Percentiles rank a stretch among this genome's conserved stretches.
Evolutionary conservation across 768 basidiomycete species (phyloP).

Genomic region (Crepidotus variabilis): DNA sequence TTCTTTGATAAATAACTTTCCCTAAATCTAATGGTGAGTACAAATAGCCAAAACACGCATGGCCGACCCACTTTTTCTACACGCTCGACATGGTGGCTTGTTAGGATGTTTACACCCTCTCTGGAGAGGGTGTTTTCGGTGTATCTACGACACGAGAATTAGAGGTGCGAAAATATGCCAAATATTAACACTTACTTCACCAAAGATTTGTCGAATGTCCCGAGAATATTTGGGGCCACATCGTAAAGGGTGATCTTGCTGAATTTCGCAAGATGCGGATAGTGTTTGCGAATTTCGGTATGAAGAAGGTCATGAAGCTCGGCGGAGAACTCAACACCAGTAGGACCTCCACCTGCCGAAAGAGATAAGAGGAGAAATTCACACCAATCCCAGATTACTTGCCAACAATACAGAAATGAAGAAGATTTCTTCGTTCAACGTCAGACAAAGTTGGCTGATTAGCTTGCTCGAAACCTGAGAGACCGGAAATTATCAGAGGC

Average conservation of each 20-base stretch:
- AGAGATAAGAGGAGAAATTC: not conserved
- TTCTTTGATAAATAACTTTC: conserved; percentile 66
- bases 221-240: conserved; percentile 74
- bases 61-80: conserved; percentile 50
- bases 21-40: conserved; percentile 29
- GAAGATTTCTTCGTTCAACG: conserved; percentile 65
- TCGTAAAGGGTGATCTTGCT: conserved; percentile 79
- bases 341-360: conserved; percentile 63
- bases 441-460: conserved; percentile 77
- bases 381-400: conserved; percentile 18
- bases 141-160: conserved; percentile 38
- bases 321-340: conserved; percentile 81
- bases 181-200: conserved; percentile 39
- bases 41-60: not conserved
- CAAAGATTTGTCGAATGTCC: conserved; percentile 66
- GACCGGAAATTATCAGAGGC: not conserved
- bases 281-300: conserved; percentile 57
- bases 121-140: conserved; percentile 67
- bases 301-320: conserved; percentile 78
- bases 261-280: conserved; percentile 58
- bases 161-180: not conserved
- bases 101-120: conserved; percentile 71
- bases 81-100: conserved; percentile 68
- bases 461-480: conserved; percentile 77
- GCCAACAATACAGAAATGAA: conserved; percentile 88